Percentiles rank a stretch among this genome's conserved stretches.
Conservation (phyloP, 768 basidiomycete species). For the Amanita rimosa region DNA sequence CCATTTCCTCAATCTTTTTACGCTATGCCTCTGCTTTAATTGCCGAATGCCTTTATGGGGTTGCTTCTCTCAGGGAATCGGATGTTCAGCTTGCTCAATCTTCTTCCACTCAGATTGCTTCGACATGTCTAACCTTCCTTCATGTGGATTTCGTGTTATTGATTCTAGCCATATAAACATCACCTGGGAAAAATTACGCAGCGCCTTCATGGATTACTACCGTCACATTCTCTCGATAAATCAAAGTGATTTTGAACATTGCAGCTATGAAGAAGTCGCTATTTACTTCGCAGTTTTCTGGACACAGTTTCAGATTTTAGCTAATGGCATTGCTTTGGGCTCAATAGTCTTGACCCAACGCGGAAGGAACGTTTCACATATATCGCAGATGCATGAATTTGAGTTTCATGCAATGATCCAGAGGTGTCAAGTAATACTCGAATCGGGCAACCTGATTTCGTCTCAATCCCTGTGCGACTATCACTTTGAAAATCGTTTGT, state of each 20-base stretch:
- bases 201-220: slow-evolving; percentile 48
- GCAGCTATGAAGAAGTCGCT: slow-evolving; percentile 60
- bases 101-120: slow-evolving; percentile 23
- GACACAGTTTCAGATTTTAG: slow-evolving; percentile 56
- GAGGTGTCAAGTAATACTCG: slow-evolving; percentile 40
- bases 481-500: slow-evolving; percentile 33
- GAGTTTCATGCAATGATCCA: slow-evolving; percentile 45
- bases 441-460: slow-evolving; percentile 25
- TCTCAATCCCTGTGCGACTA: slow-evolving; percentile 44
- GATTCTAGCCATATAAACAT: slow-evolving; percentile 41
- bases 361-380: slow-evolving; percentile 18
- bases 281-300: slow-evolving; percentile 48
- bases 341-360: slow-evolving; percentile 44
- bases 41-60: slow-evolving; percentile 75
- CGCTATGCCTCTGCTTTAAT: slow-evolving; percentile 54
- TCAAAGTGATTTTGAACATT: slow-evolving; percentile 19
- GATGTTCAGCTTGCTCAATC: slow-evolving; percentile 49
- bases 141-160: slow-evolving; percentile 27
- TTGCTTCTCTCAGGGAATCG: slow-evolving; percentile 44
- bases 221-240: slow-evolving; percentile 28
- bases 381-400: slow-evolving; percentile 34
- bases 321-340: slow-evolving; percentile 54
- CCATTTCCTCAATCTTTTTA: slow-evolving; percentile 54
- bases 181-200: slow-evolving; percentile 37
- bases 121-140: slow-evolving; percentile 4